Base-by-base conservation (phyloP, 1,284 basidiomycete genomes). In the Termitomyces sp. region DNA sequence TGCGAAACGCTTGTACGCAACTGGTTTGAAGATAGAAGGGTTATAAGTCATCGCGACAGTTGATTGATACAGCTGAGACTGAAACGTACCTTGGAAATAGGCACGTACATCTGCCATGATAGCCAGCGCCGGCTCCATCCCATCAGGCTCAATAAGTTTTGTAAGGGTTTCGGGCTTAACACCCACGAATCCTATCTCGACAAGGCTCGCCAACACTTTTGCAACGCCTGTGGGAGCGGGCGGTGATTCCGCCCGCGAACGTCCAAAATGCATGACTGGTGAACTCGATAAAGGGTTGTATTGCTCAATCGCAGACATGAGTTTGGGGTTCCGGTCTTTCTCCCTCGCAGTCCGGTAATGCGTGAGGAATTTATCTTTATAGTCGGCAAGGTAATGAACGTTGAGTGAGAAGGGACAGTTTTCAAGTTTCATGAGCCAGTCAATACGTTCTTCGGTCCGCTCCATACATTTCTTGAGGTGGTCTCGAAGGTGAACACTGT, bases 101-200 rank as follows among this genome's bases (percentile, higher is more conserved):
- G 84, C 88, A 1, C 84, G 73, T 3, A 85, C 83, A 41, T 83
- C 78, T 0, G 87, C 82, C 84, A 88, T 88, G 61, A 88, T 85
- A 9, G 67, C 64, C 3, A 90, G 64, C 0, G 81, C 83, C 0
- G 78, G 70, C 19, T 83, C 81, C 72, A 75, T 79, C 0, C 68
- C 67, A 58, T 87, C 83, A 0, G 74, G 55, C 0, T 81, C 76
- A 2, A 84, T 68, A 0, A 90, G 64, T 56, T 78, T 83, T 0
- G 76, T 66, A 0, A 86, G 63, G 49, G 84, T 79, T 1, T 66
- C 63, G 0, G 76, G 64, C 34, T 71, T 67, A 1, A 76, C 63
- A 0, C 72, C 72, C 0, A 62, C 49, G 12, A 84, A 60, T 0
- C 82, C 82, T 0, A 84, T 58, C 36, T 74, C 70, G 1, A 66